phyloP scores from a whole-genome alignment of 306 rosid species.

The Psophocarpus tetragonolobus region DNA sequence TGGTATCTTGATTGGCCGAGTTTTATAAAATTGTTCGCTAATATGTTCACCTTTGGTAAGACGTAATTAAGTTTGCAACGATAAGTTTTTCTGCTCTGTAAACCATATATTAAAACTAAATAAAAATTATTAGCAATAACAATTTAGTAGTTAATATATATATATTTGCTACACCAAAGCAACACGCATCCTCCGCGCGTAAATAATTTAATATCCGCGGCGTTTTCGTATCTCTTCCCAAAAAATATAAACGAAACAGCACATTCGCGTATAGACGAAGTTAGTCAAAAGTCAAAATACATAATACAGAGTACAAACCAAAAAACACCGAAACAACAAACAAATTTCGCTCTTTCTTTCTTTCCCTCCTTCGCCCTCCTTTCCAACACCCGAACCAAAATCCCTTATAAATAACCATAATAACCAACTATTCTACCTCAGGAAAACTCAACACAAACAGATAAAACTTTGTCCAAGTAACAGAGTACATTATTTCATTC shows the following conservation, averaged over 20 bases:
- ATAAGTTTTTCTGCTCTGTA: too few relatives aligned
- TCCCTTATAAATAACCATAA: not conserved
- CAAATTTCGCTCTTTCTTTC: constrained; percentile 30
- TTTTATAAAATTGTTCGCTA: too few relatives aligned
- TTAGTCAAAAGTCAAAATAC: constrained; percentile 22
- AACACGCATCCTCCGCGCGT: too few relatives aligned
- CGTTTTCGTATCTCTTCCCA: too few relatives aligned
- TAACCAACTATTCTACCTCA: not conserved
- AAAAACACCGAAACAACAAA: constrained; percentile 3
- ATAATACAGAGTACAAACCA: not conserved
- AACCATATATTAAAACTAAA: too few relatives aligned
- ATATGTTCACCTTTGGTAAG: too few relatives aligned
- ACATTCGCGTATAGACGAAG: not conserved
- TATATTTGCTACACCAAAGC: too few relatives aligned
- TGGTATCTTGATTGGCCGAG: too few relatives aligned
- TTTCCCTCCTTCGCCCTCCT: not conserved
- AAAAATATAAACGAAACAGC: not conserved
- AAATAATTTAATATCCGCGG: too few relatives aligned
- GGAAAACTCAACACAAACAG: not conserved
- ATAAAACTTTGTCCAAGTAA: not conserved
- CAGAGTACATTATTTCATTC: not conserved
- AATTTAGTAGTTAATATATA: too few relatives aligned
- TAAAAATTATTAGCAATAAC: too few relatives aligned
- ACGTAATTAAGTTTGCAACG: too few relatives aligned
- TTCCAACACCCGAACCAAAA: constrained; percentile 12